Evolutionary conservation across 2,329 filamentous ascomycete genomes (phyloP).

Genomic region (Scleromitrula shiraiana): DNA sequence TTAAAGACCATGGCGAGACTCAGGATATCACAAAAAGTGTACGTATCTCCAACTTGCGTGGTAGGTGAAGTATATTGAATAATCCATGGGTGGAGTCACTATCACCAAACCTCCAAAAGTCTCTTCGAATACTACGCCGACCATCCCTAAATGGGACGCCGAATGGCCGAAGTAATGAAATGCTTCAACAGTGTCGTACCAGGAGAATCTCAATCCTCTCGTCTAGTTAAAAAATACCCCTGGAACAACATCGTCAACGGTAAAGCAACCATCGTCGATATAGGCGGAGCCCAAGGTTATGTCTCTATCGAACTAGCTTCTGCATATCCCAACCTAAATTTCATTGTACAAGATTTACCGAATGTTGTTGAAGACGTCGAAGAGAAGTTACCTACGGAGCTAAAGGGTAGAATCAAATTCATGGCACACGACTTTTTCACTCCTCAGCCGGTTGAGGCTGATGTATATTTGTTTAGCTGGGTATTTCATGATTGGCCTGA

Average conservation of each 20-base stretch:
- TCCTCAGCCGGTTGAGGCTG: background rate
- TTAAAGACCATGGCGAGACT: background rate
- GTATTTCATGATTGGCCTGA: conserved; percentile 1
- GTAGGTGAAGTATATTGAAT: background rate
- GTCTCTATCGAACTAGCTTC: conserved; percentile 20
- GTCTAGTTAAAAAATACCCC: background rate
- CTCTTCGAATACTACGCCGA: background rate
- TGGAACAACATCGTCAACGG: background rate
- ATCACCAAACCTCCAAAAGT: background rate
- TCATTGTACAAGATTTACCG: conserved; percentile 17
- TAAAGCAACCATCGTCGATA: background rate
- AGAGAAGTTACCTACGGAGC: conserved; percentile 33
- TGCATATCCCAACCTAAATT: conserved; percentile 19
- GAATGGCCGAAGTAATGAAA: background rate
- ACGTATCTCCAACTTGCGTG: no score
- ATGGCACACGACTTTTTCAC: background rate
- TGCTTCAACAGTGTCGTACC: background rate
- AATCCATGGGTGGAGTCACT: background rate
- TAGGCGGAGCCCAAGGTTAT: conserved; percentile 23
- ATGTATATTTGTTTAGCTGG: background rate
- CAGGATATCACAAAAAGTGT: background rate
- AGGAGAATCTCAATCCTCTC: background rate
- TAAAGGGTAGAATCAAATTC: background rate
- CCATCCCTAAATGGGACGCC: background rate
- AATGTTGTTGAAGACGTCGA: conserved; percentile 7